Conservation (phyloP, 306 rosid genomes). For the Canavalia gladiata region DNA sequence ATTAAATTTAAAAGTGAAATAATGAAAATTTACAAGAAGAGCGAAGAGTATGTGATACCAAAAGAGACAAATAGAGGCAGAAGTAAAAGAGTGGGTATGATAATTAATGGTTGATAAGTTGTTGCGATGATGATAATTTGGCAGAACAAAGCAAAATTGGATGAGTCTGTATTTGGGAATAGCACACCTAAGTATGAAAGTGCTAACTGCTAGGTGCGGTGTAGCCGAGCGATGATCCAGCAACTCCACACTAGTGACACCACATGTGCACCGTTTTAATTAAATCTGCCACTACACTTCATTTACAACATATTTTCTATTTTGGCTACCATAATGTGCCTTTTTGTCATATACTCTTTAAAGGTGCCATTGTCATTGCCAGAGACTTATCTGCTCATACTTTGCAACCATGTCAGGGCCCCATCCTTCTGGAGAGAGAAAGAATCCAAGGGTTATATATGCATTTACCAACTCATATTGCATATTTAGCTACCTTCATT, state of each 20-base stretch:
- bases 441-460: conserved; percentile 33
- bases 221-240: not conserved
- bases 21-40: not conserved
- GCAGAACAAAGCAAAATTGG: not conserved
- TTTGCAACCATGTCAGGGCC: conserved; percentile 23
- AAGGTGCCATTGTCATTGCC: not conserved
- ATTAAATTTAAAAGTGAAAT: not conserved
- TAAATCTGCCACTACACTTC: not conserved
- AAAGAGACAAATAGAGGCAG: conserved; percentile 8
- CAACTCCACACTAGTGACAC: conserved; percentile 1
- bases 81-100: not conserved
- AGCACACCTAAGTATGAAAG: not conserved
- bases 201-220: not conserved
- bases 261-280: conserved; percentile 43
- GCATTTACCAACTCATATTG: conserved; percentile 7
- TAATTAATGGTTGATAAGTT: conserved; percentile 37
- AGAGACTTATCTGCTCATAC: conserved; percentile 1
- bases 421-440: conserved; percentile 1
- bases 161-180: not conserved
- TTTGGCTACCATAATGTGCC: not conserved
- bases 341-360: conserved; percentile 36
- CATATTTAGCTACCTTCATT: not conserved
- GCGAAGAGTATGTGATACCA: not conserved
- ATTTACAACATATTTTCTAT: conserved; percentile 34
- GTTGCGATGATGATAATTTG: conserved; percentile 39